Evolutionary conservation across 2,329 filamentous ascomycete species (phyloP).

Genomic region (Aspergillus viridinutans): DNA sequence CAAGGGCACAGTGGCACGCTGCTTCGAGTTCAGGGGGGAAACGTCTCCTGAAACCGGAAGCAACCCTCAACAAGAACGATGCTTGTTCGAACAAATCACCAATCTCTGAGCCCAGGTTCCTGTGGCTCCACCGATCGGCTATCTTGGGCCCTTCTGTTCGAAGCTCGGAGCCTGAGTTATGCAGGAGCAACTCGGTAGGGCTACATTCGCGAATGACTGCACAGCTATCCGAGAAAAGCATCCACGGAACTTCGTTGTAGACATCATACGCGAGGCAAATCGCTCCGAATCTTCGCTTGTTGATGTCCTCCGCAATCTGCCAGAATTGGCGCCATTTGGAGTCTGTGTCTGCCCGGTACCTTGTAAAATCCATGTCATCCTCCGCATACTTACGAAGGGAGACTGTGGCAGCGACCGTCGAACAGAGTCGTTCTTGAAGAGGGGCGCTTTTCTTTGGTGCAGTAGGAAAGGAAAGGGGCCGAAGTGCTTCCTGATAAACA

Average conservation of each 20-base stretch:
- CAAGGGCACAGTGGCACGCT: constrained; percentile 62
- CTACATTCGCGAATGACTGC: constrained; percentile 77
- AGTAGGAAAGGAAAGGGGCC: constrained; percentile 40
- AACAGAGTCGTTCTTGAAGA: constrained; percentile 71
- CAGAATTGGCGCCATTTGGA: constrained; percentile 89
- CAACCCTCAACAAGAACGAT: constrained; percentile 64
- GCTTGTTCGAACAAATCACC: constrained; percentile 53
- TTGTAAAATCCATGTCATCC: constrained; percentile 68
- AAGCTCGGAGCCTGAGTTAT: constrained; percentile 56
- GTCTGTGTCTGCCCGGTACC: constrained; percentile 69
- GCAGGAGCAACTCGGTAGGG: constrained; percentile 66
- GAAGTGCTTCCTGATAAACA: constrained; percentile 69
- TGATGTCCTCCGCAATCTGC: constrained; percentile 76
- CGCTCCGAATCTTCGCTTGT: constrained; percentile 79
- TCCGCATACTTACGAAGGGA: constrained; percentile 58
- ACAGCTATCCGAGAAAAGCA: constrained; percentile 76
- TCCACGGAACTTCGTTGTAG: constrained; percentile 70
- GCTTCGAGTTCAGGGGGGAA: constrained; percentile 67
- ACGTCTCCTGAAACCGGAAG: constrained; percentile 63
- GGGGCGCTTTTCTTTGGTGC: constrained; percentile 47
- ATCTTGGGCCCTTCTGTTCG: constrained; percentile 35
- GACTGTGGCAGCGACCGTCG: constrained; percentile 66
- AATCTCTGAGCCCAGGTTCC: constrained; percentile 42
- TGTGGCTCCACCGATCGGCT: constrained; percentile 41
- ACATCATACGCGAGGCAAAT: constrained; percentile 72